Evolutionary conservation across 2,329 filamentous ascomycete species (phyloP), one percentile per base, ranked within the genome.

Genomic region (Epichloe sp.): DNA sequence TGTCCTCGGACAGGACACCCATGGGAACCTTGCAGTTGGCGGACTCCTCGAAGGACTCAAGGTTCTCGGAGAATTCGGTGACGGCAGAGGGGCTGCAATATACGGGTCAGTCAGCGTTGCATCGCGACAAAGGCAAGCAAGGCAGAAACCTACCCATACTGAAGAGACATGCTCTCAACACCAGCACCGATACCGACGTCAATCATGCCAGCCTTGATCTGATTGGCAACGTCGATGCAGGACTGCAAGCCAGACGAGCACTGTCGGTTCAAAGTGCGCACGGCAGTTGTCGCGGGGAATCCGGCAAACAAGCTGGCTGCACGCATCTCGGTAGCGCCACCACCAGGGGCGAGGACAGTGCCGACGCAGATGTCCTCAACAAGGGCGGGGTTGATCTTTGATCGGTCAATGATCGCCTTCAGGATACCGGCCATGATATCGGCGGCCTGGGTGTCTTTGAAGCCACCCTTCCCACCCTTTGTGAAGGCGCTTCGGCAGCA

Each of bases 11-110:
- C 47, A 97, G 76, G 11, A 89, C 79, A 60, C 91, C 91, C 93
- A 97, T 97, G 66, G 89, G 84, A 3, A 97, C 91, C 74, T 95
- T 96, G 82, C 93, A 98, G 78, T 96, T 94, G 62, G 86, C 86
- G 23, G 90, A 79, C 65, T 93, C 85, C 57, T 81, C 77, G 74
- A 91, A 79, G 61, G 74, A 79, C 65, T 96, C 87, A 56, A 97
- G 82, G 49, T 88, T 78, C 47, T 95, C 88, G 34, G 87, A 93
- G 78, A 97, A 96, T 70, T 97, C 93, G 55, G 83, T 80, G 15
- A 97, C 91, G 55, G 93, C 93, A 44, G 75, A 76, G 23, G 91
- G 90, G 36, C 83, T 86, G 59, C 51, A 10, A n/a, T 5, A 23
- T 8, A 5, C 3, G 31, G 14, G 35, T 47, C 10, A 50, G 36